Evolutionary conservation across 164 flowering plant genomes (phyloP).

Genomic region (Umbellularia californica): DNA sequence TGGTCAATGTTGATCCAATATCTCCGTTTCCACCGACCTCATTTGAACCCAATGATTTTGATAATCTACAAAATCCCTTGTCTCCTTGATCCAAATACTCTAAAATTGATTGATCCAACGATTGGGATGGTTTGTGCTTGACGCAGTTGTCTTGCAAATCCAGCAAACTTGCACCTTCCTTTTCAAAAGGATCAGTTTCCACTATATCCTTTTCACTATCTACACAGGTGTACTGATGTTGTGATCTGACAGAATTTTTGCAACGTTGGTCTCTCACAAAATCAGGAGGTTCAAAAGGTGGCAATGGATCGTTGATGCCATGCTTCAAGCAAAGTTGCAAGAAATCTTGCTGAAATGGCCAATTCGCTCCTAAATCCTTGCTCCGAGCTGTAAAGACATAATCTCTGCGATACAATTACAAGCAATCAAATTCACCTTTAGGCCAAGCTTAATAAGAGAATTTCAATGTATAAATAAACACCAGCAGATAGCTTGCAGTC

Average conservation of each 20-base stretch:
- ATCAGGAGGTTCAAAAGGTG: slow-evolving; percentile 67
- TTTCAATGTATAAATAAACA: background rate
- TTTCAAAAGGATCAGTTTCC: background rate
- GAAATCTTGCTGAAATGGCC: slow-evolving; percentile 74
- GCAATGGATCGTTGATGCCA: slow-evolving; percentile 72
- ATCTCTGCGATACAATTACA: slow-evolving; percentile 49
- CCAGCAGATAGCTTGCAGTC: background rate
- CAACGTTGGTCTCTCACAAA: slow-evolving; percentile 27
- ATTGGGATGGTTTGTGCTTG: background rate
- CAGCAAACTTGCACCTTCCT: slow-evolving; percentile 3
- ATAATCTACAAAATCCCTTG: background rate
- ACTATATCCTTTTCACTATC: background rate
- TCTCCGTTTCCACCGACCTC: slow-evolving; percentile 2
- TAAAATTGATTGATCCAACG: background rate
- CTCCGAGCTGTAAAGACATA: slow-evolving; percentile 57
- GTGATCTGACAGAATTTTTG: background rate
- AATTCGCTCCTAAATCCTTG: slow-evolving; percentile 61
- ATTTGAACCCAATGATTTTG: background rate
- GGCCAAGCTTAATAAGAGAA: too few relatives aligned
- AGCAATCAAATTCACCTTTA: background rate
- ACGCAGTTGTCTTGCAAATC: background rate
- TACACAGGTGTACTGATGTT: background rate
- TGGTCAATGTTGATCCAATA: background rate
- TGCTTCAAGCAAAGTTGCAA: slow-evolving; percentile 76
- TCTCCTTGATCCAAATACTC: background rate